Evolutionary conservation across 208 protist species (phyloP).

Genomic region (Willaertia magna): DNA sequence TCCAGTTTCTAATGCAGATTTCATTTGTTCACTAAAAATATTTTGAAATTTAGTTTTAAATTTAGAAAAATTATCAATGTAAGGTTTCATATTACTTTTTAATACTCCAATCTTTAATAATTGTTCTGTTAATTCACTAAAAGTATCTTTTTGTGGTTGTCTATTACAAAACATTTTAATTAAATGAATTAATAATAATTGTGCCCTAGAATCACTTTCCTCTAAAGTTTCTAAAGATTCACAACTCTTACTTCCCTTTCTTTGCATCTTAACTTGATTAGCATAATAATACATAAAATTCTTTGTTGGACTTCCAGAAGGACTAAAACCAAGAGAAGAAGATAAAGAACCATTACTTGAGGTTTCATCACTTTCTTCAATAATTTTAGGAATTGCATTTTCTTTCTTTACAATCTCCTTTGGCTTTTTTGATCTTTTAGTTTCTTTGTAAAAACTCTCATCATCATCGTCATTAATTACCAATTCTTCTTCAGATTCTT

Average conservation of each 20-base stretch:
- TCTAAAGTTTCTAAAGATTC: background rate
- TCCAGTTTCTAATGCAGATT: background rate
- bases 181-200: background rate
- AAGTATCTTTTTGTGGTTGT: background rate
- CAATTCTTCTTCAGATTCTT: background rate
- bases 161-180: background rate
- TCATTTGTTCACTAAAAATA: background rate
- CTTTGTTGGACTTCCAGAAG: background rate
- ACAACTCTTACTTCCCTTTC: background rate
- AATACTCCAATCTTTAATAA: background rate
- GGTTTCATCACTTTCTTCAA: no score
- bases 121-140: background rate
- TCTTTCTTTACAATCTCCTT: no score
- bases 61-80: background rate
- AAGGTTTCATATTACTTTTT: background rate
- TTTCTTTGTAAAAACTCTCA: background rate
- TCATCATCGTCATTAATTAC: background rate
- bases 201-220: background rate
- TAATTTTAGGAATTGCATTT: no score
- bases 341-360: no score
- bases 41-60: background rate
- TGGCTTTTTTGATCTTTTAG: no score
- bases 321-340: no score
- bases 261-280: background rate
- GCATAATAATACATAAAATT: background rate